Evolutionary conservation across 805 yeast species (phyloP).

Genomic region (Saccharomyces jurei): DNA sequence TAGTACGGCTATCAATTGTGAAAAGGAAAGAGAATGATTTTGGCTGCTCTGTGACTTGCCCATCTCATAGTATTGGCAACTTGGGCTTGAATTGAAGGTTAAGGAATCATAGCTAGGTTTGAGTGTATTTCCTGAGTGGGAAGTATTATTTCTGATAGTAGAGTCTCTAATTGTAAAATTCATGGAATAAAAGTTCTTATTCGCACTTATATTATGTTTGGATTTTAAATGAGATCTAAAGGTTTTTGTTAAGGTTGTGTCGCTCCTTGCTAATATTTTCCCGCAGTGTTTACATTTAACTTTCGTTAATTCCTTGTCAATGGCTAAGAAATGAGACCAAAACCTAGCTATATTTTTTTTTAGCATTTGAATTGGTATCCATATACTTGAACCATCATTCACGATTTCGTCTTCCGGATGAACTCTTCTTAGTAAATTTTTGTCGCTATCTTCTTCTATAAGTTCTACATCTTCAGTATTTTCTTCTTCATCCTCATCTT

Average conservation of each 20-base stretch:
- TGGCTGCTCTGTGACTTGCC: background rate
- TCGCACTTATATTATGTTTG: conserved; percentile 4
- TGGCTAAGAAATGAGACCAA: conserved; percentile 12
- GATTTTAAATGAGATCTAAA: conserved; percentile 6
- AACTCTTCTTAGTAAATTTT: background rate
- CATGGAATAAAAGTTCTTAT: conserved; percentile 2
- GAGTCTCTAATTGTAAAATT: background rate
- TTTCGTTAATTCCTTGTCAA: conserved; percentile 1
- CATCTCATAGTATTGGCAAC: background rate
- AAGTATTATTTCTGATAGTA: background rate
- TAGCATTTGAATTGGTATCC: conserved; percentile 9
- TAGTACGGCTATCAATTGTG: conserved; percentile 4
- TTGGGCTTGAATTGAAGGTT: background rate
- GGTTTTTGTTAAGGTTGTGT: background rate
- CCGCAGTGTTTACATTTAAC: conserved; percentile 12
- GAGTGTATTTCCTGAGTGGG: background rate
- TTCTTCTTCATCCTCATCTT: background rate
- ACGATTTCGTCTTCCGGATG: conserved; percentile 2
- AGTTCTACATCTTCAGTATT: background rate
- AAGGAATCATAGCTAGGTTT: background rate
- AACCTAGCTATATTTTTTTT: conserved; percentile 2
- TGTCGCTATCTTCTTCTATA: background rate
- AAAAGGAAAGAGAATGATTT: background rate
- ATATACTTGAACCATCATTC: conserved; percentile 1
- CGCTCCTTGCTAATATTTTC: background rate